Evolutionary conservation across 2,329 filamentous ascomycete species (phyloP), one percentile per base, ranked within the genome.

Genomic region (Verruconis gallopava): DNA sequence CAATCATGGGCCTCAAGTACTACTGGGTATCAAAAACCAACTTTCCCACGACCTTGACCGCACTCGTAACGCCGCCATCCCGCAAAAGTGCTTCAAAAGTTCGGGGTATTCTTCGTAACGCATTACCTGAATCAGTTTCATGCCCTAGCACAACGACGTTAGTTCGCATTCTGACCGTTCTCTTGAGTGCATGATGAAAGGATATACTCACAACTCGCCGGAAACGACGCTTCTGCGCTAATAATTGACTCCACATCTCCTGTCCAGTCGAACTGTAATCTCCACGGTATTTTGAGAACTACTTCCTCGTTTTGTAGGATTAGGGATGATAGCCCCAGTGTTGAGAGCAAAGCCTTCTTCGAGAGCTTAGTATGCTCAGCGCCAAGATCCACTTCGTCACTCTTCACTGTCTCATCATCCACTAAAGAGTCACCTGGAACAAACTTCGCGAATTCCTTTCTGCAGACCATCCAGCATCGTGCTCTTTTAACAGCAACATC

Each of bases 261-360:
- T 0, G 78, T 79, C 79, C 79, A 84, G 55, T 84, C 79, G 51
- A 84, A 81, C 2, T 60, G 58, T 34, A 81, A 75, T 37, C 58
- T 63, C 80, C 80, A 85, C 44, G 68, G 64, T 1, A 84, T 59
- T 19, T 73, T 67, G 3, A 77, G 43, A 9, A 64, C 55, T 2
- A 69, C 62, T 6, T 60, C 46, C 1, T 55, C 53, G 1, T 61
- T 56, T 55, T 38, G 58, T 42, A 61, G 49, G 47, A 39, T 52
- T 40, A 50, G 49, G 2, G 49, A 42, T 12, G 55, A 20, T 14
- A 55, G 50, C 48, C 59, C 59, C 2, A 64, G 48, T 46, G 58
- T 67, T 1, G 68, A 65, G 1, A 75, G 53, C 9, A 83, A 46
- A 4, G 76, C 68, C 1, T 58, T 63, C 25, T 62, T 62, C 4